These are phyloP conservation scores for Pulveroboletus sp. DNA, from an alignment of 768 basidiomycete species.

Conservation along the genomic window DNA sequence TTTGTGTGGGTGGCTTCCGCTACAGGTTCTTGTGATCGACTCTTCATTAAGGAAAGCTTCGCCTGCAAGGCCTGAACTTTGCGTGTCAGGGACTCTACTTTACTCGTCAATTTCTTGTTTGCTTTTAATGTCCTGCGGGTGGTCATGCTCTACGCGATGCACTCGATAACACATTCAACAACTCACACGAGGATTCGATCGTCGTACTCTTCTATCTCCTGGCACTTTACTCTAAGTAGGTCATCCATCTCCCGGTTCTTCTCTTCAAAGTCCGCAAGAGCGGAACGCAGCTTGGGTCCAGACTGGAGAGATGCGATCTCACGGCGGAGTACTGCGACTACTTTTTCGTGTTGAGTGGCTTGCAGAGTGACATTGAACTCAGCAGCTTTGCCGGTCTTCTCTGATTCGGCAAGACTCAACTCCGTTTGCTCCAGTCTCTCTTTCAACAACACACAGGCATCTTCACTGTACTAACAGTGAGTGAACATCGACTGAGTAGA, in stretches of 20 bases:
- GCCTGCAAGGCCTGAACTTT: constrained; percentile 70
- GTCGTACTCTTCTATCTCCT: constrained; percentile 81
- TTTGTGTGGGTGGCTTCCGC: constrained; percentile 10
- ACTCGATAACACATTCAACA: background rate
- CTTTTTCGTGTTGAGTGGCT: constrained; percentile 62
- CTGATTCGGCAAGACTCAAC: constrained; percentile 44
- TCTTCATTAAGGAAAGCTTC: constrained; percentile 56
- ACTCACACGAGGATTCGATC: constrained; percentile 71
- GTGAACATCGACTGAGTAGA: background rate
- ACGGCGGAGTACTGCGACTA: constrained; percentile 51
- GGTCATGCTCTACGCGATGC: constrained; percentile 1
- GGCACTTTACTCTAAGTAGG: constrained; percentile 59
- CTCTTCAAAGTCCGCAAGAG: constrained; percentile 58
- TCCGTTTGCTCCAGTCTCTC: constrained; percentile 39
- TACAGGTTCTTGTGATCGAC: constrained; percentile 22
- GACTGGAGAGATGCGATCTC: constrained; percentile 51
- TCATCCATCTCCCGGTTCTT: constrained; percentile 74
- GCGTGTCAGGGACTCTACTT: constrained; percentile 65
- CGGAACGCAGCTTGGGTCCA: constrained; percentile 51
- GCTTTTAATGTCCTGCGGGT: constrained; percentile 63
- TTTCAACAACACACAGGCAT: constrained; percentile 36
- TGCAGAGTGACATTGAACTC: constrained; percentile 65
- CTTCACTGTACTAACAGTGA: constrained; percentile 40
- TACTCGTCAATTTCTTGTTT: constrained; percentile 68
- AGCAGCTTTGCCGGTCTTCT: constrained; percentile 55